Base-by-base conservation (phyloP, 2,329 filamentous ascomycete species). In the Xylaria sp. region DNA sequence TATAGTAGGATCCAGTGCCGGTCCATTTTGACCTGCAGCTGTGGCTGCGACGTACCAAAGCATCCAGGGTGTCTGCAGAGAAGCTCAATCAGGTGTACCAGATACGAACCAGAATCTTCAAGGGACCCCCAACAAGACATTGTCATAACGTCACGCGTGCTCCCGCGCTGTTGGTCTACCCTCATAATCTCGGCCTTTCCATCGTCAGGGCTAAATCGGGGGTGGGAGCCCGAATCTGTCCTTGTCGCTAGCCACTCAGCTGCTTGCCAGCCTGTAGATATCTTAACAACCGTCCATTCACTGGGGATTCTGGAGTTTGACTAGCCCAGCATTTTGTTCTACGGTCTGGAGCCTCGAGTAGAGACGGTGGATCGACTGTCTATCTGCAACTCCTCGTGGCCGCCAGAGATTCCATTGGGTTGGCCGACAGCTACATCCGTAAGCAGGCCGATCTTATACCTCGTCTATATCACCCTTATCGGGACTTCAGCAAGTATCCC, bases 61-160 rank as follows among this genome's bases (percentile, higher is more conserved):
- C 41, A 63, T 66, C 70, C 62, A 62, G 65, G 65, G 65, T 68
- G 65, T 58, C 69, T 70, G 69, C 69, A 68, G 65, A 67, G 61
- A 68, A 62, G 52, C 55, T 63, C 56, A 63, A 64, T 64, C 65
- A 62, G 70, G 67, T 60, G 61, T 65, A 54, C 56, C 57, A 34
- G 57, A 52, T 65, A 63, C 67, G 64, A 65, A 64, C 61, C 59
- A 70, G 51, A 58, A n/a, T 13, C 46, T 57, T 48, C 48, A 52
- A 60, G 60, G 57, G 61, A 39, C 54, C 64, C 69, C 64, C 56
- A 70, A 65, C 57, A 44, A 58, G 31, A 48, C 57, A 58, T 55
- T 57, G 65, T 52, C 65, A 56, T 60, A 56, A 62, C 65, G 66
- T 70, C 62, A 62, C 67, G 67, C 66, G 59, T 61, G 54, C 54